Conservation (phyloP, 1,284 basidiomycete genomes). For the Microbotryum violaceum region DNA sequence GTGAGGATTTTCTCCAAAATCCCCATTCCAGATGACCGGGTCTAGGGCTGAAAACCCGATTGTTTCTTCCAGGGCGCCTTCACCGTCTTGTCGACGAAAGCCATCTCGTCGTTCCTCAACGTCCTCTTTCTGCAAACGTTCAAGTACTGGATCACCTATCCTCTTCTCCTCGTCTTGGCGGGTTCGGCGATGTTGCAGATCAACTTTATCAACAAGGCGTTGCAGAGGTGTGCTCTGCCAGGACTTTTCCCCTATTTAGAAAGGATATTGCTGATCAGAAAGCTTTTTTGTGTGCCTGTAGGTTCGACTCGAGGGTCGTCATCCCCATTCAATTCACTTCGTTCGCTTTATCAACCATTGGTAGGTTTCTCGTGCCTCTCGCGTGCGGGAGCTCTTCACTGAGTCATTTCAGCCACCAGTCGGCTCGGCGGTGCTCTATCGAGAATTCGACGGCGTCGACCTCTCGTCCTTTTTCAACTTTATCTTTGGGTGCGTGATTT, state of each 20-base stretch:
- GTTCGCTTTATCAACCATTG: constrained; percentile 66
- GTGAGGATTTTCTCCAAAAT: constrained; percentile 35
- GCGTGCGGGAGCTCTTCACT: background rate
- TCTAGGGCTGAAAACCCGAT: too few relatives aligned
- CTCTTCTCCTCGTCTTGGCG: constrained; percentile 55
- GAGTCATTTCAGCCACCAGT: constrained; percentile 38
- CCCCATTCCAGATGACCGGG: too few relatives aligned
- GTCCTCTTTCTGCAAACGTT: constrained; percentile 66
- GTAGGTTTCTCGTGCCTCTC: background rate
- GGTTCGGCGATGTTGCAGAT: constrained; percentile 83
- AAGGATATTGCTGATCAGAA: constrained; percentile 10
- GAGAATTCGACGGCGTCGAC: constrained; percentile 64
- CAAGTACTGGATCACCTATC: constrained; percentile 41
- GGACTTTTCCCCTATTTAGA: constrained; percentile 28
- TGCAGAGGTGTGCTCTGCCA: constrained; percentile 21
- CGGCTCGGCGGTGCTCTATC: constrained; percentile 86
- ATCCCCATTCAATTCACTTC: constrained; percentile 93
- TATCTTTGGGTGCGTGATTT: constrained; percentile 38
- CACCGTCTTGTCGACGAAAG: constrained; percentile 90
- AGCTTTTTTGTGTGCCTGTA: constrained; percentile 50
- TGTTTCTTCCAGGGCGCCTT: constrained; percentile 61
- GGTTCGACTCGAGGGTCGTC: constrained; percentile 80
- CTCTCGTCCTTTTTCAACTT: constrained; percentile 38
- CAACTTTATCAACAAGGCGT: constrained; percentile 69
- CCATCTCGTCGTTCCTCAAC: constrained; percentile 74